Evolutionary conservation across 192 early-diverging fungal genomes (phyloP).

Genomic region (Backusella morwellensis): DNA sequence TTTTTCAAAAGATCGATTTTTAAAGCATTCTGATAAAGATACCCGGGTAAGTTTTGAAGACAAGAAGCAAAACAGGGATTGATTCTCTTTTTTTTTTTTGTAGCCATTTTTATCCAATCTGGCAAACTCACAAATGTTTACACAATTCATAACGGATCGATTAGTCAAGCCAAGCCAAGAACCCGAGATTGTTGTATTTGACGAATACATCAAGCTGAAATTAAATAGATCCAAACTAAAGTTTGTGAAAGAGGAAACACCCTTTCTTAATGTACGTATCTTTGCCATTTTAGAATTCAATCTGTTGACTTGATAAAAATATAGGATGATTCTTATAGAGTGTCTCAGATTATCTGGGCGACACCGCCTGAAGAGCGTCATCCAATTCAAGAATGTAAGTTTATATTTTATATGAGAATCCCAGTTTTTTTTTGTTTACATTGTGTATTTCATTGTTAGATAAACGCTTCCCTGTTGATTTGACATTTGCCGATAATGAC

Average conservation of each 20-base stretch:
- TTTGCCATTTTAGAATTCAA: neutral
- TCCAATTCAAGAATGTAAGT: neutral
- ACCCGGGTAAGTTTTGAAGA: conserved; percentile 17
- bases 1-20: conserved; percentile 32
- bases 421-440: neutral
- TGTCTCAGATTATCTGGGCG: conserved; percentile 26
- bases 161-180: conserved; percentile 59
- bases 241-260: conserved; percentile 65
- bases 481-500: neutral
- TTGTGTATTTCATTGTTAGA: neutral
- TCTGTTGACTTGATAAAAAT: too few species aligned
- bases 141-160: conserved; percentile 75
- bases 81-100: neutral
- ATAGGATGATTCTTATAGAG: conserved; percentile 27
- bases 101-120: conserved; percentile 50
- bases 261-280: conserved; percentile 6
- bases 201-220: conserved; percentile 79
- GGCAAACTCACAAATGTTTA: conserved; percentile 73
- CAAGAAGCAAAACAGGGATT: too few species aligned
- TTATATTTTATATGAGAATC: neutral
- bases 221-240: conserved; percentile 74
- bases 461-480: neutral
- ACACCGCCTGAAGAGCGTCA: conserved; percentile 15
- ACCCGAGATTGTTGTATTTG: conserved; percentile 77
- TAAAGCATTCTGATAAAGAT: conserved; percentile 44